Evolutionary conservation across 306 rosid species (phyloP), one percentile per base, ranked within the genome.

Genomic region (Boehmeria nivea): DNA sequence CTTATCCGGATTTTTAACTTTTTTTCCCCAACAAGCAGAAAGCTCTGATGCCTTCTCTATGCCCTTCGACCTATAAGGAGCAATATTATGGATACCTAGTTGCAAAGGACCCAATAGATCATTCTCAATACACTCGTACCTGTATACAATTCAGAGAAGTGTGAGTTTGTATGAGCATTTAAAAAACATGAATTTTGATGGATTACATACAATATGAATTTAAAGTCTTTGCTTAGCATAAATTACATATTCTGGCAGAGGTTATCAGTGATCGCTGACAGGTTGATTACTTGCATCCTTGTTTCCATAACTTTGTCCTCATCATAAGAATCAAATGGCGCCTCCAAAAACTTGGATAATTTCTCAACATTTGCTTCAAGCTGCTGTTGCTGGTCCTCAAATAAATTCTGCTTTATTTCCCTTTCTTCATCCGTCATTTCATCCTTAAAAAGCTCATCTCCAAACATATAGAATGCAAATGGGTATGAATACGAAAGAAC

Each of bases 361-460:
- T 69, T 87, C 84, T 93, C 96, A 56, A 93, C 88, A 76, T 87
- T 93, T 69, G 45, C 81, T 75, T 93, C 99, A 44, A 93, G 93
- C 64, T 87, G 99, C 70, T 93, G 99, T 68, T 93, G 99, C 72
- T 93, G 99, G 72, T 85, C 96, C 78, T 93, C 99, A 70, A 93
- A 93, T 63, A 93, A 82, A 75, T 87, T 78, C 70, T 84, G 87
- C 63, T 85, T 93, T 44, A 85, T 85, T 67, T 81, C 88, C 60
- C 84, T 79, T 65, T 81, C 81, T 54, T 75, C 72, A 12, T 64
- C 68, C 40, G 83, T 22, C 96, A 85, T 83, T 73, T 83, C 84
- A 13, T 87, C 96, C 66, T 75, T 85, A 58, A 87, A 93, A 45
- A 91, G 76, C 74, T 87, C 96, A 43, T 85, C 96, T 55, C 99